Percentiles rank a stretch among this genome's conserved stretches.
These are phyloP conservation scores for Hanseniaspora uvarum DNA, from an alignment of 1,139 yeast species.

Conservation along the genomic window DNA sequence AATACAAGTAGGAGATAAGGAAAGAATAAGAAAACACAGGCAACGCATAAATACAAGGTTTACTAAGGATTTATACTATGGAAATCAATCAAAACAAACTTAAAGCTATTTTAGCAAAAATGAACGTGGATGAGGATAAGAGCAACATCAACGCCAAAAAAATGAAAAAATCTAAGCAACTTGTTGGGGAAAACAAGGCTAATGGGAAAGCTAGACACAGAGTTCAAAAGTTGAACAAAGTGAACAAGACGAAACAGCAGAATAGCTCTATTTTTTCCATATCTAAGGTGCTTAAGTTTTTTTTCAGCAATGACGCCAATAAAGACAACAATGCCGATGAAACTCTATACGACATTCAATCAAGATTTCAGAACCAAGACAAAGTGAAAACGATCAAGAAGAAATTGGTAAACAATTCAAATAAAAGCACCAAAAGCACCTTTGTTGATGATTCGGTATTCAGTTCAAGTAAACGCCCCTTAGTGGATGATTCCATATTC, in stretches of 20 bases:
- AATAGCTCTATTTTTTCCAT: neutral
- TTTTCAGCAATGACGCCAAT: neutral
- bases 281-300: neutral
- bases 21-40: too few species aligned
- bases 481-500: neutral
- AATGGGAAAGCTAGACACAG: neutral
- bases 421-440: neutral
- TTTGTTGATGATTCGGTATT: neutral
- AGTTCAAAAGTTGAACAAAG: neutral
- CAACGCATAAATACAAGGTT: too few species aligned
- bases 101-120: conserved; percentile 1
- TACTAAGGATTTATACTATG: too few species aligned
- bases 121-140: conserved; percentile 2
- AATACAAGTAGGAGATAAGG: too few species aligned
- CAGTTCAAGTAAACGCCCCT: neutral
- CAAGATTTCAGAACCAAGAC: conserved; percentile 2
- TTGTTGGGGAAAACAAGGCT: neutral
- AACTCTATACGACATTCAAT: conserved; percentile 1
- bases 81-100: neutral
- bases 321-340: neutral
- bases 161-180: neutral
- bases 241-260: neutral
- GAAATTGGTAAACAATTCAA: neutral
- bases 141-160: neutral
- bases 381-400: neutral